Conservation (phyloP, 2,329 filamentous ascomycete species). For the Aspergillus cejpii region DNA sequence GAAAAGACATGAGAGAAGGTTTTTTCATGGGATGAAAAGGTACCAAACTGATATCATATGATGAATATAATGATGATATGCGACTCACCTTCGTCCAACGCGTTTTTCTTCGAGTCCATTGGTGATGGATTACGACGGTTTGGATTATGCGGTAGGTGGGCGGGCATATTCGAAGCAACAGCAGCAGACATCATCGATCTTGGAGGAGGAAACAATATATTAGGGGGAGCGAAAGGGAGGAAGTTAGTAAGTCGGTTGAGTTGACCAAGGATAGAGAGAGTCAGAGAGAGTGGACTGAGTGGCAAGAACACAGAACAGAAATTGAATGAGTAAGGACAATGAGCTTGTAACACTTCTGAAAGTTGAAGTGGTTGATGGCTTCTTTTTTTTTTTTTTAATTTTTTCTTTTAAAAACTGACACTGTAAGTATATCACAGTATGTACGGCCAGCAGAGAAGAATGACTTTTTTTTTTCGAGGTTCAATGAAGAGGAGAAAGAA, state of each 20-base stretch:
- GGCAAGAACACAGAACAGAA: conserved; percentile 19
- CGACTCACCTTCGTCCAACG: conserved; percentile 38
- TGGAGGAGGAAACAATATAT: conserved; percentile 12
- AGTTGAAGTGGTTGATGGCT: no score
- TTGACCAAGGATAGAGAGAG: conserved; percentile 11
- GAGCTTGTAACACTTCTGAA: no score
- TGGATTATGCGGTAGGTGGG: conserved; percentile 23
- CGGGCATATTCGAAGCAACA: conserved; percentile 34
- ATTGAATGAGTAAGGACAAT: conserved; percentile 10
- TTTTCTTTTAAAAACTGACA: no score
- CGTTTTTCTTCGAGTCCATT: conserved; percentile 41
- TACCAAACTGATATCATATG: conserved; percentile 4
- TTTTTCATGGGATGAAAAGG: not conserved
- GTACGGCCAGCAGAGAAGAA: conserved; percentile 5
- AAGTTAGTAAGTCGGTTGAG: no score
- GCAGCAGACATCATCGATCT: conserved; percentile 36
- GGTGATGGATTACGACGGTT: conserved; percentile 33
- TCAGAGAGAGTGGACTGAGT: conserved; percentile 10
- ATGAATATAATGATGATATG: conserved; percentile 9
- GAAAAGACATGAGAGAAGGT: conserved; percentile 7
- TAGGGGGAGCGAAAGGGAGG: conserved; percentile 13
- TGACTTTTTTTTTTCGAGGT: conserved; percentile 3
- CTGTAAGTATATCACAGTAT: no score
- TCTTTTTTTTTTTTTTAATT: no score
- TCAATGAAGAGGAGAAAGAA: conserved; percentile 22